Evolutionary conservation across 1,284 basidiomycete genomes (phyloP), one percentile per base, ranked within the genome.

Genomic region (Cutaneotrichosporon spelunceum): DNA sequence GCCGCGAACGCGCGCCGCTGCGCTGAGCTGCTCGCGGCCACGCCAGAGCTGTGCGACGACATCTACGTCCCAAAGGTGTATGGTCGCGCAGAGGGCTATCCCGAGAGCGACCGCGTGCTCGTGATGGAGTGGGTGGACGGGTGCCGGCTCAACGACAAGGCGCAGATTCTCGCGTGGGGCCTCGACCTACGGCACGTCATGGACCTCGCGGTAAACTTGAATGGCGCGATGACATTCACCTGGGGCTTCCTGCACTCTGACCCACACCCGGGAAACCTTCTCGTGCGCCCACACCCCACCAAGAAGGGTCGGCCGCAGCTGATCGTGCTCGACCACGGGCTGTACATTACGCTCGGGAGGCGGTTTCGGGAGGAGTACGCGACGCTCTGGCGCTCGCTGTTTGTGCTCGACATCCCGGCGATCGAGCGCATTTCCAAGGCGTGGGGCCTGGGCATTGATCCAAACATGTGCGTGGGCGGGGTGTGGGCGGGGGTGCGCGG

Each of bases 121-220:
- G 88, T 88, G 1, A 89, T 91, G 53, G 92, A 94, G 79, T 93
- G 71, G 70, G 90, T 91, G 29, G 87, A 90, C 64, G 90, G 90
- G 3, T 77, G 75, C 57, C 67, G 75, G 10, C 77, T 94, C 29
- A 90, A 87, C 65, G 89, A 93, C 73, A 83, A 84, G 42, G 76
- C 71, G 30, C 72, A 75, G 56, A 69, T 81, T 30, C 76, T 76
- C 53, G 70, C 65, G 30, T 79, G 72, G 78, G 74, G 70, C 6
- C 69, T 82, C 47, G 75, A 74, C 9, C 79, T 86, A 16, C 81
- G 84, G 61, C 83, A 85, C 34, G 76, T 77, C 1, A 79, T 80
- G 78, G 78, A 80, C 59, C 68, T 79, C 10, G 74, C 75, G 3
- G 79, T 80, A 47, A 67, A 88, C 59, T 86, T 86, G 19, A 90